Evolutionary conservation across 495 filamentous ascomycete genomes (phyloP).

Genomic region (Chaetomium cochliodes): DNA sequence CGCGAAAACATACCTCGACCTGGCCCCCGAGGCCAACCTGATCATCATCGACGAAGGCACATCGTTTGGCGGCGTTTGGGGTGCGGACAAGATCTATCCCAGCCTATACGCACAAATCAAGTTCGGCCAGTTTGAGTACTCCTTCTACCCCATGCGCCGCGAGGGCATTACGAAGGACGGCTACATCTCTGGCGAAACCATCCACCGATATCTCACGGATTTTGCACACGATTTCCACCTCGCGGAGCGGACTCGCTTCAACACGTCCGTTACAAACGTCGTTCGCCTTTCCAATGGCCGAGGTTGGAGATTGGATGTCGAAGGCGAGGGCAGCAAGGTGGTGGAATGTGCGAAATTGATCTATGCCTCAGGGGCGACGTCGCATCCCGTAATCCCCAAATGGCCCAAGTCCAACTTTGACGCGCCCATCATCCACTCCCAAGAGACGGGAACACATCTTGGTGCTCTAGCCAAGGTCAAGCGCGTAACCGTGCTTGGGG

Average conservation of each 20-base stretch:
- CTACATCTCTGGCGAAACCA: slow-evolving; percentile 34
- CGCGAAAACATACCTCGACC: slow-evolving; percentile 47
- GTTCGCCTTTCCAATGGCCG: neutral
- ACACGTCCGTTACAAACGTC: neutral
- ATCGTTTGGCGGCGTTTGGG: slow-evolving; percentile 46
- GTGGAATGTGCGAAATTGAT: slow-evolving; percentile 43
- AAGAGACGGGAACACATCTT: slow-evolving; percentile 33
- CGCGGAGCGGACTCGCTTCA: slow-evolving; percentile 24
- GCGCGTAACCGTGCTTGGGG: slow-evolving; percentile 46
- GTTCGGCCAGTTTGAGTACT: slow-evolving; percentile 41
- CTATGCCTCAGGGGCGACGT: slow-evolving; percentile 47
- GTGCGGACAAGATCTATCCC: slow-evolving; percentile 41
- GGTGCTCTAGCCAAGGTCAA: slow-evolving; percentile 23
- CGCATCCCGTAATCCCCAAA: slow-evolving; percentile 41
- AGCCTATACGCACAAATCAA: slow-evolving; percentile 43
- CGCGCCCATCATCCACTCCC: slow-evolving; percentile 41
- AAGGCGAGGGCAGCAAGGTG: neutral
- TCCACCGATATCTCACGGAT: slow-evolving; percentile 33
- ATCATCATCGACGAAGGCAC: slow-evolving; percentile 43
- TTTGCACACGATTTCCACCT: slow-evolving; percentile 38
- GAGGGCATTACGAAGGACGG: slow-evolving; percentile 30
- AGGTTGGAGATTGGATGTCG: neutral
- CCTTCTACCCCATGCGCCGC: slow-evolving; percentile 37
- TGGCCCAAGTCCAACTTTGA: slow-evolving; percentile 32
- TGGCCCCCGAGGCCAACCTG: slow-evolving; percentile 37